Percentiles rank a stretch among this genome's conserved stretches.
Conservation (phyloP, 2,329 filamentous ascomycete species). For the Apiospora malaysiana region DNA sequence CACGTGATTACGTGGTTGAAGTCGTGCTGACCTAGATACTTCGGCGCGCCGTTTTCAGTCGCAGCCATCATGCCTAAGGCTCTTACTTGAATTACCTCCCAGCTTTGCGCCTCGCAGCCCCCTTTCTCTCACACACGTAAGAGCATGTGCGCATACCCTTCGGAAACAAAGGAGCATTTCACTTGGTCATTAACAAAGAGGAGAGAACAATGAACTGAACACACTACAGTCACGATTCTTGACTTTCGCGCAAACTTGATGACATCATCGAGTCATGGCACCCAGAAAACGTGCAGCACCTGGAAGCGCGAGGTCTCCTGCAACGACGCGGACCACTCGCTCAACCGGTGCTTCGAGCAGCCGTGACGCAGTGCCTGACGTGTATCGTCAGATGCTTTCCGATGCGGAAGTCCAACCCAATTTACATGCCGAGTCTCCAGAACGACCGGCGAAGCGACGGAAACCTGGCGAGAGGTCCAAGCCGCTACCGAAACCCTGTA, state of each 20-base stretch:
- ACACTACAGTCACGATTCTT: neutral
- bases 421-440: constrained; percentile 34
- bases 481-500: constrained; percentile 31
- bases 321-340: constrained; percentile 31
- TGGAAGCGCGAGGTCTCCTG: constrained; percentile 27
- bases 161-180: neutral
- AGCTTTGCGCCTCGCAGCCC: neutral
- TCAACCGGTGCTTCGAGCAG: constrained; percentile 36
- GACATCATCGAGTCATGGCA: constrained; percentile 33
- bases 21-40: neutral
- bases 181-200: neutral
- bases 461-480: constrained; percentile 41
- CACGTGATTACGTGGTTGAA: constrained; percentile 8
- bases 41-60: neutral
- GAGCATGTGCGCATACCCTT: neutral
- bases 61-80: neutral
- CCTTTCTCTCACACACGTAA: neutral
- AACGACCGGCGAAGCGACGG: constrained; percentile 50
- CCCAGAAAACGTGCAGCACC: constrained; percentile 37
- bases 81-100: neutral
- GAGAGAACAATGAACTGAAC: neutral
- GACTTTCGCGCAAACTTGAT: constrained; percentile 14
- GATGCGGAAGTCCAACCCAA: constrained; percentile 50
- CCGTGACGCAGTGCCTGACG: constrained; percentile 39
- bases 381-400: constrained; percentile 56